A percentile compares a stretch with the other conserved stretches of the same genome.
These are phyloP conservation scores for Penicillium sp. DNA, from an alignment of 2,329 filamentous ascomycete genomes.

Conservation along the genomic window DNA sequence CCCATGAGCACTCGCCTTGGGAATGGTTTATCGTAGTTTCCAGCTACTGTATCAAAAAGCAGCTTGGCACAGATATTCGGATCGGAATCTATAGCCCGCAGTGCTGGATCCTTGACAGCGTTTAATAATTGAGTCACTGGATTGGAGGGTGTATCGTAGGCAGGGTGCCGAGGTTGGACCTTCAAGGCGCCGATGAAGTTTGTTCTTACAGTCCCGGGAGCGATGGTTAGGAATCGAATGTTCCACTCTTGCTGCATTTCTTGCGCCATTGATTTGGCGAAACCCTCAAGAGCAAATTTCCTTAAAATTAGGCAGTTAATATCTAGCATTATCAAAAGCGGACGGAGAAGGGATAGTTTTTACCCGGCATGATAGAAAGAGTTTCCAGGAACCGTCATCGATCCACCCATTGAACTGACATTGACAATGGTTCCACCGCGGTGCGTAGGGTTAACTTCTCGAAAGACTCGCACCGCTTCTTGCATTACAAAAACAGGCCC, in stretches of 20 bases:
- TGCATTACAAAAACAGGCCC: neutral
- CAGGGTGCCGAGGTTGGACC: neutral
- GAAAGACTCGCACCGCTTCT: neutral
- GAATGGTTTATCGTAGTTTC: conserved; percentile 1
- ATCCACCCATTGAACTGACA: conserved; percentile 18
- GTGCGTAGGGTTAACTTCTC: neutral
- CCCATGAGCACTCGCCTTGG: conserved; percentile 17
- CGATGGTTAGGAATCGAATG: conserved; percentile 40
- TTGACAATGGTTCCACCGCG: conserved; percentile 19
- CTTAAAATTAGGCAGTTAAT: neutral
- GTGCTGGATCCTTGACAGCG: conserved; percentile 14
- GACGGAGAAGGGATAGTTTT: neutral
- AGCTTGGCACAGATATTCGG: conserved; percentile 17
- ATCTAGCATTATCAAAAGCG: neutral
- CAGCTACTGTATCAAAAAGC: conserved; percentile 15
- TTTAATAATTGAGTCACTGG: conserved; percentile 10
- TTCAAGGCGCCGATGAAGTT: neutral
- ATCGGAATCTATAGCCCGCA: conserved; percentile 14
- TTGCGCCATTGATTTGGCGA: conserved; percentile 19
- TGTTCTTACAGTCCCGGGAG: conserved; percentile 32
- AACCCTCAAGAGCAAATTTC: conserved; percentile 23
- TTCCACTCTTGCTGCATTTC: conserved; percentile 22
- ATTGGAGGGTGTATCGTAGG: neutral
- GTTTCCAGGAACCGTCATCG: conserved; percentile 18
- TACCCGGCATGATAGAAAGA: conserved; percentile 18